phyloP scores from a whole-genome alignment of 2,329 filamentous ascomycete genomes.

The Exophiala sideris region DNA sequence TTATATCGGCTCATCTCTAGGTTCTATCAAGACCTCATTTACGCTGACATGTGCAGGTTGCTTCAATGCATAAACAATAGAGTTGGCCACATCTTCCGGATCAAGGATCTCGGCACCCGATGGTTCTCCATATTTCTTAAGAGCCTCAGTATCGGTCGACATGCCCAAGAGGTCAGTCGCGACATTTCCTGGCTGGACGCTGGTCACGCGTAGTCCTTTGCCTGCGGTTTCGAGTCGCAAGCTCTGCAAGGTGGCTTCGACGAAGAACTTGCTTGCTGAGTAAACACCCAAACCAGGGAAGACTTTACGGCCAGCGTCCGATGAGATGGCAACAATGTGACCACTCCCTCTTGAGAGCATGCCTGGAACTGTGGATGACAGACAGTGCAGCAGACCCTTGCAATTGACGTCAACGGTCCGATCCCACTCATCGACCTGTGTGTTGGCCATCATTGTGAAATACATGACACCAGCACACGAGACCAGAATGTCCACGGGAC shows the following conservation, averaged over 20 bases:
- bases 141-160: conserved; percentile 70
- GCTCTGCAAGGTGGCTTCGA: conserved; percentile 74
- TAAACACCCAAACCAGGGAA: conserved; percentile 80
- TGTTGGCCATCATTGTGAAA: conserved; percentile 81
- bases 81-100: conserved; percentile 66
- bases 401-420: conserved; percentile 82
- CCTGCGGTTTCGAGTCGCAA: conserved; percentile 73
- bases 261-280: conserved; percentile 80
- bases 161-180: conserved; percentile 69
- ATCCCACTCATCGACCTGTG: conserved; percentile 71
- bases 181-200: conserved; percentile 74
- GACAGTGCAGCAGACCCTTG: conserved; percentile 73
- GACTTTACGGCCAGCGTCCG: conserved; percentile 75
- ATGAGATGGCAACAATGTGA: conserved; percentile 78
- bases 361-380: conserved; percentile 64
- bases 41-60: conserved; percentile 74
- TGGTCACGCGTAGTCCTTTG: conserved; percentile 68
- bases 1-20: conserved; percentile 69
- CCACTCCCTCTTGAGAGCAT: conserved; percentile 69
- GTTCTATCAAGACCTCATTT: conserved; percentile 77
- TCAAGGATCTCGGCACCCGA: conserved; percentile 72
- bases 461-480: conserved; percentile 84
- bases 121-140: conserved; percentile 75
- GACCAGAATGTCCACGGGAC: conserved; percentile 73
- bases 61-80: conserved; percentile 70